Evolutionary conservation across 1,139 yeast species (phyloP).

Genomic region (Entelexis sorbosivorans): DNA sequence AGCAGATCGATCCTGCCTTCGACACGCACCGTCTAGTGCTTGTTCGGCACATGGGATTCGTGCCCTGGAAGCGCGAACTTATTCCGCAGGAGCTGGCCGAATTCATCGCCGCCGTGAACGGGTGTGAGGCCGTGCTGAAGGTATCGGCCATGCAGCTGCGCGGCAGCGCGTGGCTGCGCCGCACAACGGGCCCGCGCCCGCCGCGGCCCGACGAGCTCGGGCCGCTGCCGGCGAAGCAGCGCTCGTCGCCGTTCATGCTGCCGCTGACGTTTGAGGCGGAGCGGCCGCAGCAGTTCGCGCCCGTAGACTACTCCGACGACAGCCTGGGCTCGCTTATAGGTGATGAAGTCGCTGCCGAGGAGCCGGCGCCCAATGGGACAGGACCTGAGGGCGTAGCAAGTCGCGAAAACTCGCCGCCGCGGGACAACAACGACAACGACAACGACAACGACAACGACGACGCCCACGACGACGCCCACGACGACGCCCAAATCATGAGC

Average conservation of each 20-base stretch:
- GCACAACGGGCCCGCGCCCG: slow-evolving; percentile 1
- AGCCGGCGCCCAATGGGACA: no score
- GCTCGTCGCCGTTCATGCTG: neutral
- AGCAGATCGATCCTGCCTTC: neutral
- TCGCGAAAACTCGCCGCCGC: no score
- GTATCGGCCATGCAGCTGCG: slow-evolving; percentile 1
- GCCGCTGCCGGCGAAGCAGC: neutral
- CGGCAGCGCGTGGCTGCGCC: neutral
- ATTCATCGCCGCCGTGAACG: neutral
- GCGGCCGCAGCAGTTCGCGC: slow-evolving; percentile 3
- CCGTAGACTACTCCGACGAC: slow-evolving; percentile 2
- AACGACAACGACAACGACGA: no score
- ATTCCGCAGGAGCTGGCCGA: neutral
- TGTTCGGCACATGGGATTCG: neutral
- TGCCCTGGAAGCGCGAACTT: slow-evolving; percentile 1
- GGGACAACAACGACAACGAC: no score
- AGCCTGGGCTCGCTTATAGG: no score
- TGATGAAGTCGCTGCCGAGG: no score
- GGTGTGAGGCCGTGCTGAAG: slow-evolving; percentile 2
- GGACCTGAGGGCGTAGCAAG: no score
- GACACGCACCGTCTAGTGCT: neutral
- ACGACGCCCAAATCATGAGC: no score
- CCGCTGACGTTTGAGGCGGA: neutral
- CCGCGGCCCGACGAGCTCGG: slow-evolving; percentile 6
- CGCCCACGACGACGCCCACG: no score